Evolutionary conservation across 768 basidiomycete species (phyloP).

Genomic region (Trametes villosa): DNA sequence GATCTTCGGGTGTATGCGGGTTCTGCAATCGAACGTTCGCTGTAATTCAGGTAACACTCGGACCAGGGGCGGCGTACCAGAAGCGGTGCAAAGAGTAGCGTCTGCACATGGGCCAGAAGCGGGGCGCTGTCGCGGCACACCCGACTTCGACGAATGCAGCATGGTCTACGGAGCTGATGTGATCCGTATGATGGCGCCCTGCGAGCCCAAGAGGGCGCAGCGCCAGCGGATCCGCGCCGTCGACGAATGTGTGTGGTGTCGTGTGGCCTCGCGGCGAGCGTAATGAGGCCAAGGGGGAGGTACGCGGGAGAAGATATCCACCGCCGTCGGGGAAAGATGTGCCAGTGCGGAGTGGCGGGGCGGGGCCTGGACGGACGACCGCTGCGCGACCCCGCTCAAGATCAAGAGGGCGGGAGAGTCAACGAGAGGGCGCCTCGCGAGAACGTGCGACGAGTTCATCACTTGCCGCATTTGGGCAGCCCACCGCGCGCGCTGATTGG

Average conservation of each 20-base stretch:
- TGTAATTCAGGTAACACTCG: not conserved
- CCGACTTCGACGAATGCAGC: not conserved
- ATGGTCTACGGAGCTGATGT: not conserved
- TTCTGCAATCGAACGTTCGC: not conserved
- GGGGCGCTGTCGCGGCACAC: not conserved
- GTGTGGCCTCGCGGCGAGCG: not conserved
- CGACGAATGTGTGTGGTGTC: conserved; percentile 19
- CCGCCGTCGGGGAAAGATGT: not conserved
- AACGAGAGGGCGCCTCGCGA: conserved; percentile 11
- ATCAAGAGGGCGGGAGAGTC: not conserved
- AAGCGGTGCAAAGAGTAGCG: not conserved
- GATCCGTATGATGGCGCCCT: conserved; percentile 3
- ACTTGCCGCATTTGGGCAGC: conserved; percentile 11
- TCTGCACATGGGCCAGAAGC: not conserved
- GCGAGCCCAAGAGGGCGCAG: not conserved
- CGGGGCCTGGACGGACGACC: conserved; percentile 3
- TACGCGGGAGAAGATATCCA: not conserved
- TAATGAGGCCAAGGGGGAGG: not conserved
- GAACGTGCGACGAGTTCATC: conserved; percentile 12
- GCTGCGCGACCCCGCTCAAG: not conserved
- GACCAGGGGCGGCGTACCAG: not conserved
- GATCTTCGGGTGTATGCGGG: no score
- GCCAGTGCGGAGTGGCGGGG: not conserved
- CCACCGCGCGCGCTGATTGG: conserved; percentile 22
- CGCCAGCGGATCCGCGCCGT: no score